Percentiles rank a stretch among this genome's conserved stretches.
Evolutionary conservation across 1,284 basidiomycete species (phyloP).

Genomic region (Amylostereum areolatum): DNA sequence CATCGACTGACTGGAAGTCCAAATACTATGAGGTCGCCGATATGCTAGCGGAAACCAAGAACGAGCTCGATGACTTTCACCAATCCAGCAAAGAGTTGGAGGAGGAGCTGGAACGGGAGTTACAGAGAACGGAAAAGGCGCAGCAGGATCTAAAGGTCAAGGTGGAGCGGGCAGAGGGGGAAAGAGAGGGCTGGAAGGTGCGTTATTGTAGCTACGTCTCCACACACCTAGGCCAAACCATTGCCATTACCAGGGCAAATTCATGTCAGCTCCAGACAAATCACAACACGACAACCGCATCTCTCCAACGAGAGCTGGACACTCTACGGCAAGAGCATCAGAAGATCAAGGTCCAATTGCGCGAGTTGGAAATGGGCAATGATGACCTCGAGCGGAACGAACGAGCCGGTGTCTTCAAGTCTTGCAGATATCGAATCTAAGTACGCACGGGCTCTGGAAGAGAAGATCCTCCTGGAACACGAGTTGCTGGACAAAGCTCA

Average conservation of each 20-base stretch:
- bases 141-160: constrained; percentile 79
- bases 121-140: constrained; percentile 81
- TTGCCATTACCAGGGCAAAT: constrained; percentile 38
- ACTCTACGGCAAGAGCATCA: constrained; percentile 76
- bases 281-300: constrained; percentile 82
- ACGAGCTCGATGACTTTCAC: constrained; percentile 90
- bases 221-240: constrained; percentile 23
- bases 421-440: constrained; percentile 88
- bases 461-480: constrained; percentile 95
- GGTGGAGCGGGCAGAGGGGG: constrained; percentile 67
- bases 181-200: constrained; percentile 94
- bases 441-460: constrained; percentile 89
- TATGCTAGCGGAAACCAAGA: constrained; percentile 79
- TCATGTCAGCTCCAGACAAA: constrained; percentile 86
- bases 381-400: constrained; percentile 93
- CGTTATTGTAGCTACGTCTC: constrained; percentile 2
- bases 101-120: constrained; percentile 86
- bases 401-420: constrained; percentile 87
- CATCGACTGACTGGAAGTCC: constrained; percentile 66
- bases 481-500: constrained; percentile 90
- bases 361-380: constrained; percentile 93
- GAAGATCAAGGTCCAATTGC: constrained; percentile 71
- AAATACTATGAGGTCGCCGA: constrained; percentile 85
- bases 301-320: constrained; percentile 87
- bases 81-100: constrained; percentile 88